Conservation (phyloP, 1,284 basidiomycete genomes). For the Papiliotrema nemorosa region DNA sequence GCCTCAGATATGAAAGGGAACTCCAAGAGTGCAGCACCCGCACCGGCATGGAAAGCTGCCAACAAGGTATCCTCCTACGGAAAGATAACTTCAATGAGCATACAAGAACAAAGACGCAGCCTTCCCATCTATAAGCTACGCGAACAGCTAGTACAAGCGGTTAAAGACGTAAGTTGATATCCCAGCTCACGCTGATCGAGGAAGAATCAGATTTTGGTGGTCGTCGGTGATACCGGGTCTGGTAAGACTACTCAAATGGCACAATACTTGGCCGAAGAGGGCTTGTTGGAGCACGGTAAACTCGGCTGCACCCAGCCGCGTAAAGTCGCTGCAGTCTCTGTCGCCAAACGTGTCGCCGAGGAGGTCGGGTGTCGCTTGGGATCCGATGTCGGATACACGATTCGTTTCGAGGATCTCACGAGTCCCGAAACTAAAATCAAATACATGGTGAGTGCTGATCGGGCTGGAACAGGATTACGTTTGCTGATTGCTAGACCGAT, state of each 20-base stretch:
- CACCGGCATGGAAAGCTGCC: constrained; percentile 89
- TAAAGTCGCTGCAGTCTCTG: constrained; percentile 98
- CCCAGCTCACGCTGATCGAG: background rate
- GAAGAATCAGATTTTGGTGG: constrained; percentile 92
- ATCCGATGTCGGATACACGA: constrained; percentile 96
- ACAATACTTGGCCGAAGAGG: constrained; percentile 86
- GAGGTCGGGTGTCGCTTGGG: constrained; percentile 96
- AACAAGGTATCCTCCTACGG: constrained; percentile 96
- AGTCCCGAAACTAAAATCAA: constrained; percentile 98
- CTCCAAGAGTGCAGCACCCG: constrained; percentile 71
- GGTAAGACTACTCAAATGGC: constrained; percentile 94
- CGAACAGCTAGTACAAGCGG: constrained; percentile 86
- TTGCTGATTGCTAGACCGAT: constrained; percentile 60
- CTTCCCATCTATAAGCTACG: constrained; percentile 95
- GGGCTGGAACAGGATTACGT: too few relatives aligned
- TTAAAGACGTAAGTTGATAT: constrained; percentile 72
- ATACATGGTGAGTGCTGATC: constrained; percentile 66
- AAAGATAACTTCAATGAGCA: constrained; percentile 82
- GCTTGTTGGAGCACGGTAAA: constrained; percentile 77
- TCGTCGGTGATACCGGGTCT: constrained; percentile 92
- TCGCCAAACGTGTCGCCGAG: constrained; percentile 96
- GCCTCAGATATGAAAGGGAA: constrained; percentile 89
- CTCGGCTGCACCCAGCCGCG: constrained; percentile 98
- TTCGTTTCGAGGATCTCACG: constrained; percentile 99
- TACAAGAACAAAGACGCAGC: constrained; percentile 87